Percentiles rank a stretch among this genome's conserved stretches.
Conservation (phyloP, 2,329 filamentous ascomycete genomes). For the Sphaerulina vaccinii region DNA sequence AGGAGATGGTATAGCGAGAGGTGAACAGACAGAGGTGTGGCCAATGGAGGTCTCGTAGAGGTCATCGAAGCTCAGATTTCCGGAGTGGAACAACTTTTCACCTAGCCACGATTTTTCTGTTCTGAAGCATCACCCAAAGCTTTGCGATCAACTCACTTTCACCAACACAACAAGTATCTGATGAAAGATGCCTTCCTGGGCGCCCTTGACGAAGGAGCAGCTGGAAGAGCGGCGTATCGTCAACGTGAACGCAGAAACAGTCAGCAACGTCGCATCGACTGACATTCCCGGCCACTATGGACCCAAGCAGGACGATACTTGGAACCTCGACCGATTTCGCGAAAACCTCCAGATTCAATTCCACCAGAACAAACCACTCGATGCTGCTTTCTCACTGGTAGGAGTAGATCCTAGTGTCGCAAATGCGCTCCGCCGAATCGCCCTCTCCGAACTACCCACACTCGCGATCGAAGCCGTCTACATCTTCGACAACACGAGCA, state of each 20-base stretch:
- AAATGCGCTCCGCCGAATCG: slow-evolving; percentile 94
- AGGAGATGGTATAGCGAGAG: slow-evolving; percentile 8
- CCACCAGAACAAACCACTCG: slow-evolving; percentile 74
- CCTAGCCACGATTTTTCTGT: slow-evolving; percentile 12
- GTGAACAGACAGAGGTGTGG: slow-evolving; percentile 4
- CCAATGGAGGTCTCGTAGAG: background rate
- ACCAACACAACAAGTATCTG: background rate
- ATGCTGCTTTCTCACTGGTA: slow-evolving; percentile 85
- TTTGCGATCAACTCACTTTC: background rate
- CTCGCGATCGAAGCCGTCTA: slow-evolving; percentile 93
- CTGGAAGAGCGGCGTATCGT: slow-evolving; percentile 73
- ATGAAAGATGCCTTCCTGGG: slow-evolving; percentile 35
- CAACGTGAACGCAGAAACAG: slow-evolving; percentile 83
- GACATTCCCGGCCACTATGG: slow-evolving; percentile 86
- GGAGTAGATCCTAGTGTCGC: slow-evolving; percentile 90
- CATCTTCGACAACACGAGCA: slow-evolving; percentile 93
- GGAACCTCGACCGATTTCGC: slow-evolving; percentile 73
- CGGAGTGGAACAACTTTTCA: background rate
- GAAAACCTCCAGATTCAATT: slow-evolving; percentile 72
- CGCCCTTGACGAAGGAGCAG: slow-evolving; percentile 52
- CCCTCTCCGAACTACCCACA: slow-evolving; percentile 90
- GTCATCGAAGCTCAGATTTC: background rate
- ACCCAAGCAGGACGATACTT: slow-evolving; percentile 80
- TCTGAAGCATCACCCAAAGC: background rate
- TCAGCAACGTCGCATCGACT: slow-evolving; percentile 82